Base-by-base conservation (phyloP, 2,329 filamentous ascomycete genomes). In the Talaromyces sp. region DNA sequence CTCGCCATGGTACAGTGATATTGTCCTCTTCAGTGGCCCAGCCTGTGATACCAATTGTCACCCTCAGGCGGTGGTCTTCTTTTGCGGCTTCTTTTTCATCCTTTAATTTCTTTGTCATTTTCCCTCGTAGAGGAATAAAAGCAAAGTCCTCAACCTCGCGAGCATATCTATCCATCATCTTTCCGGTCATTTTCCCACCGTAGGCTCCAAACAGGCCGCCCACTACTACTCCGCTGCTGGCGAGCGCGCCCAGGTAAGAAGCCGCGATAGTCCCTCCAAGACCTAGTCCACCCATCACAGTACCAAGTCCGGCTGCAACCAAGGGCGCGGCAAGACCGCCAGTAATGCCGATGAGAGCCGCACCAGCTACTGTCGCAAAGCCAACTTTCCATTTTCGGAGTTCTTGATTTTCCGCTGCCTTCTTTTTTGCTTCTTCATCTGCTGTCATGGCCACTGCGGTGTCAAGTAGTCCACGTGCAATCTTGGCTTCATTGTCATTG, bases 141-240 rank as follows among this genome's bases (percentile, higher is more conserved):
- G 87, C 92, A 76, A 97, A 96, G 73, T 98, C 93, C 71, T 92
- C 88, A 17, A 98, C 89, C 69, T 97, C 92, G 70, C 88, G 88
- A 11, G 90, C 86, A 74, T 96, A 96, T n/a, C 89, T 84, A 69
- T 97, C 92, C 84, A 97, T 90, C 83, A 93, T 92, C 75, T 93
- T 89, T 61, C 89, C 87, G 0, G 90, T 91, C 84, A 96, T 93
- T 41, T 89, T 87, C 1, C 89, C 88, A 50, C 91, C 91, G 73
- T 96, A 97, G n/a, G 95, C 91, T 9, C 95, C 95, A 73, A 98
- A 97, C 45, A 98, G 81, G 43, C 90, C 87, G 17, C 93, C 94
- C 35, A 97, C 89, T 49, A 93, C 82, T 17, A 95, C 85, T 5
- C 89, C 87, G 67, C 90, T 95, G 43, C 93, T 89, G 2, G 92